Evolutionary conservation across 768 basidiomycete genomes (phyloP), one percentile per base, ranked within the genome.

Genomic region (Hirschioporus abietinus): DNA sequence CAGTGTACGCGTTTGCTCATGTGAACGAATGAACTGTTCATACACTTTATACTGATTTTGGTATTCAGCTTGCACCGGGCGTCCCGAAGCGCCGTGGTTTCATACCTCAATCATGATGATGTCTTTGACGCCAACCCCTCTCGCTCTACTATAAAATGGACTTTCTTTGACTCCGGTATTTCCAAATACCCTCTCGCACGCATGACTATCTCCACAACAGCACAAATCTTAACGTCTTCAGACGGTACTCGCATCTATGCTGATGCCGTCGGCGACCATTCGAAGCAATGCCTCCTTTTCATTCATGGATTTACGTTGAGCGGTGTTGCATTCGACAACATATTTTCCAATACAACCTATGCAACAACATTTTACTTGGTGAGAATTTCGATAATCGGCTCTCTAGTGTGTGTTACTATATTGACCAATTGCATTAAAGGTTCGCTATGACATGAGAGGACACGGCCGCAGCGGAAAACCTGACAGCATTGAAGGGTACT

Each of bases 391-490:
- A 23, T 35, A 27, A n/a, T 17, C 34, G 2, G 17, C 25, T 30
- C 30, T 35, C 1, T 58, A 35, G n/a, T 27, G 17, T 1, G 1
- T 20, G 10, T 57, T 35, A n/a, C n/a, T n/a, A n/a, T 35, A 15
- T 36, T 52, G 12, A 15, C 12, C 42, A 15, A 12, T 12, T 15
- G 20, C 42, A 20, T 52, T 2, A 4, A 25, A 72, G 73, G 69
- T 72, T 23, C 72, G 72, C 15, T 74, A 72, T 63, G 73, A 74
- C 57, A 64, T 71, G 25, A 72, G 73, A 60, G 71, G 72, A 15
- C 70, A 71, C 60, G 72, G 72, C 24, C 61, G 71, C n/a, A 70
- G 68, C 17, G 70, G 71, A 15, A 67, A 64, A 18, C 67, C 64
- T 12, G 61, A 26, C 24, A 59, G 57, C 15, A 30, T 62, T n/a